Evolutionary conservation across 345 rosid genomes (phyloP), one percentile per base, ranked within the genome.

Genomic region (Salix dunnii): DNA sequence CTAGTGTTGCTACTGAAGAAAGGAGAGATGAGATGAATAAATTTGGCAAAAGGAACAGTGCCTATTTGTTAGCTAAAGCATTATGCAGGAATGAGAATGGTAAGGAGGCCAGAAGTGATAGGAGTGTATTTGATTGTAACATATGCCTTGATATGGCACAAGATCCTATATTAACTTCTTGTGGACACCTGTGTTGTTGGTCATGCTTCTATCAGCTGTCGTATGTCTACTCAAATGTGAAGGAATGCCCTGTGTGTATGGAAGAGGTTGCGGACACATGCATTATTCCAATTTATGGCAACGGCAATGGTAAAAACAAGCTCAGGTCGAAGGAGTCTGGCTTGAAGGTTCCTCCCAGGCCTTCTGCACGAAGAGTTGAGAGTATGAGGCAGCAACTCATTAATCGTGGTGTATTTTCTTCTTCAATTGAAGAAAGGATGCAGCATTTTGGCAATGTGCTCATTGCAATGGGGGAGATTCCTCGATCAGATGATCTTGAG

Each of bases 231-330:
- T 65, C 75, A 4, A 73, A 71, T 16, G 79, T 72, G 63, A 80
- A 75, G 67, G 83, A 80, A 25, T 80, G 83, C 48, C 83, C 76
- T 8, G 88, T 46, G 3, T 90, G 94, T 67, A 81, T 83, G 36
- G 89, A 85, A 4, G 88, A 88, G 66, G 88, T 90, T 27, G 72
- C 84, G 1, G 89, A 87, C 66, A 62, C 80, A 21, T 83, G 78
- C 72, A 74, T 90, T 77, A 85, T 84, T 82, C 94, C 94, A 17
- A 86, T 90, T 35, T 88, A 90, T 72, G 94, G 91, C 20, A 81
- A 81, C 69, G 88, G 87, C 21, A 79, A 35, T 30, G 66, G 40
- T 31, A 20, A 71, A 53, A 33, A 55, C 30, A 80, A 81, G 73
- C 40, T 75, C 13, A 82, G 82, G 78, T 78, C 51, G 0, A 78